phyloP scores from a whole-genome alignment of 1,284 basidiomycete genomes.

The Fomitiporia mediterranea region DNA sequence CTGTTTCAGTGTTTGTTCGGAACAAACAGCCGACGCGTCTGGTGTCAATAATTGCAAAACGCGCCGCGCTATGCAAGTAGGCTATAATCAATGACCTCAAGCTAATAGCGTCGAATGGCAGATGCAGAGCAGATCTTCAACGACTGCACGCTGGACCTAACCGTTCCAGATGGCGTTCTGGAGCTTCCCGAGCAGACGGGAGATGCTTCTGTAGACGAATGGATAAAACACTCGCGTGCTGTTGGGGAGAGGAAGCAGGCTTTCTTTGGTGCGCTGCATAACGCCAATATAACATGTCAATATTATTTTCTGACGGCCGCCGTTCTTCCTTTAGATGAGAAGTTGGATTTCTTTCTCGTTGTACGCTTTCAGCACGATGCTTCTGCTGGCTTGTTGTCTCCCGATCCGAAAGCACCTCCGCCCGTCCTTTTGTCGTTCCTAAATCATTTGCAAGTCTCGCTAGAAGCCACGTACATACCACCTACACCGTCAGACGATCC shows the following conservation, averaged over 20 bases:
- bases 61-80: not conserved
- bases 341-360: conserved; percentile 63
- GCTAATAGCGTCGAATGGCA: conserved; percentile 14
- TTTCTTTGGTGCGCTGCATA: conserved; percentile 65
- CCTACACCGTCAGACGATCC: conserved; percentile 34
- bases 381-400: conserved; percentile 24
- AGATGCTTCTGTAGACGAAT: conserved; percentile 4
- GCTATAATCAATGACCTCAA: conserved; percentile 33
- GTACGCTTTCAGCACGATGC: conserved; percentile 44
- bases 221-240: conserved; percentile 25
- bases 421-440: conserved; percentile 57
- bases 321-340: conserved; percentile 54
- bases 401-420: conserved; percentile 45
- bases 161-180: conserved; percentile 61
- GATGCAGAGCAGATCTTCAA: conserved; percentile 58
- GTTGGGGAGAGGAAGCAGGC: conserved; percentile 58
- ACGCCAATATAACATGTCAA: conserved; percentile 14
- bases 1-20: conserved; percentile 2
- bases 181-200: conserved; percentile 45
- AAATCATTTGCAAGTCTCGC: conserved; percentile 67
- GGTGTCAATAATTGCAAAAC: not conserved
- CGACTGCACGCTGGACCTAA: conserved; percentile 53
- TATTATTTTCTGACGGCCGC: conserved; percentile 30
- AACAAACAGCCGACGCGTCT: conserved; percentile 7
- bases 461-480: conserved; percentile 80